Base-by-base conservation (phyloP, 139 green algal species). In the Ostreobium quekettii region DNA sequence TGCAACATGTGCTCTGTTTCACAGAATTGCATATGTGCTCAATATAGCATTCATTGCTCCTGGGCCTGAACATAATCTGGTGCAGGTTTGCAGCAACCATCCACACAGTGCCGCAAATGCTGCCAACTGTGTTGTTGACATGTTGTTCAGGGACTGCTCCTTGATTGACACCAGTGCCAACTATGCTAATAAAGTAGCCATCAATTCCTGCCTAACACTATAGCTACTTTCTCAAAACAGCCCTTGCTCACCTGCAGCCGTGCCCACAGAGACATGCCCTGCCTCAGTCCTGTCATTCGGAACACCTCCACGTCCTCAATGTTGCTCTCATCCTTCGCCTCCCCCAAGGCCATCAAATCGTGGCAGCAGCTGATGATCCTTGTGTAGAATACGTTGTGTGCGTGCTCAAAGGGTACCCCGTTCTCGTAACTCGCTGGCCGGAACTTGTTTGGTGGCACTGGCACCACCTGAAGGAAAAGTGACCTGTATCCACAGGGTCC, bases 361-460 rank as follows among this genome's bases (percentile, higher is more conserved):
- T 93, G 64, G 76, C 88, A 95, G 36, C 71, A 66, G 30, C 85
- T 86, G 11, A 98, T 76, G 63, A 96, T 85, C 32, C 81, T 74
- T 4, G 64, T 57, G 6, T 95, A 74, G 24, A 76, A 65, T 49
- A 88, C 76, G 76, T 98, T 98, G 70, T 97, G 90, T 2, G 87
- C 79, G 78, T 98, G 93, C 78, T 98, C 93, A 56, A 90, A 94
- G n/a, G 19, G 36, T 11, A n/a, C 63, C 7, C 30, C 48, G 6
- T 64, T 42, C 46, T 33, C 47, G 42, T 31, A 47, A 29, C 5
- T 63, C 35, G 65, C 77, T 38, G 90, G 92, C 1, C 93, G 83
- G 74, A 97, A 93, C 66, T 79, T 85, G 78, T 95, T 96, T 19
- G 93, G 93, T 1, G 92, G 60, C 49, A 99, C 93, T 1, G 90